Evolutionary conservation across 164 flowering plant species (phyloP).

Genomic region (Sedum album): DNA sequence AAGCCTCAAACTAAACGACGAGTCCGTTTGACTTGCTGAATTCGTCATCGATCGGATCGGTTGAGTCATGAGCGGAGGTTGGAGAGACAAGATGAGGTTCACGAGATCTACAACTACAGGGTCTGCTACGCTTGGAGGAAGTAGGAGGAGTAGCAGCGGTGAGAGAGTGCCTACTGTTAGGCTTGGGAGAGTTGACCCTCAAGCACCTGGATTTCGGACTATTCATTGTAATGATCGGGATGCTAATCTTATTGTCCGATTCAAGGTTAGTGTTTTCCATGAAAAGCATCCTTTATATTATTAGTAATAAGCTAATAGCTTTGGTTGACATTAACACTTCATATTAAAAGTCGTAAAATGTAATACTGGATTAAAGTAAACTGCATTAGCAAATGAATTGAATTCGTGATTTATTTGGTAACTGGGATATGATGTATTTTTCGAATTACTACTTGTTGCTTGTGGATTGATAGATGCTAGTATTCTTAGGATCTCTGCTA

Average conservation of each 20-base stretch:
- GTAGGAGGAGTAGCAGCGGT: neutral
- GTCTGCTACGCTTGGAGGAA: neutral
- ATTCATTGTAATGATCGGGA: slow-evolving; percentile 85
- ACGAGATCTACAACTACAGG: neutral
- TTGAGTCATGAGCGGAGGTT: slow-evolving; percentile 1
- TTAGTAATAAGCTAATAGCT: no score
- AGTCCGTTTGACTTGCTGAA: no score
- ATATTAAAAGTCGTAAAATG: no score
- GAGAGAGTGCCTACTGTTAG: neutral
- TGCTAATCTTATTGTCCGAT: slow-evolving; percentile 53
- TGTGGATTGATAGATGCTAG: neutral
- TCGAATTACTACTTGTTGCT: neutral
- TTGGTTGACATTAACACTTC: no score
- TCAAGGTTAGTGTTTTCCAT: slow-evolving; percentile 40
- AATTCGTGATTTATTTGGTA: neutral
- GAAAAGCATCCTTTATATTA: no score
- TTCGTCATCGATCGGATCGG: neutral
- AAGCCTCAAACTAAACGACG: no score
- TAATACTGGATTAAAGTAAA: no score
- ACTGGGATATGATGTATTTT: neutral
- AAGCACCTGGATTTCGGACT: neutral
- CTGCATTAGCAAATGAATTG: no score
- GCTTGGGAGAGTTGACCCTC: neutral
- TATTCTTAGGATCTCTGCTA: neutral
- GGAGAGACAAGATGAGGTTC: neutral